Evolutionary conservation across 1,139 yeast genomes (phyloP).

Genomic region (Yamadazyma songkhlaensis): DNA sequence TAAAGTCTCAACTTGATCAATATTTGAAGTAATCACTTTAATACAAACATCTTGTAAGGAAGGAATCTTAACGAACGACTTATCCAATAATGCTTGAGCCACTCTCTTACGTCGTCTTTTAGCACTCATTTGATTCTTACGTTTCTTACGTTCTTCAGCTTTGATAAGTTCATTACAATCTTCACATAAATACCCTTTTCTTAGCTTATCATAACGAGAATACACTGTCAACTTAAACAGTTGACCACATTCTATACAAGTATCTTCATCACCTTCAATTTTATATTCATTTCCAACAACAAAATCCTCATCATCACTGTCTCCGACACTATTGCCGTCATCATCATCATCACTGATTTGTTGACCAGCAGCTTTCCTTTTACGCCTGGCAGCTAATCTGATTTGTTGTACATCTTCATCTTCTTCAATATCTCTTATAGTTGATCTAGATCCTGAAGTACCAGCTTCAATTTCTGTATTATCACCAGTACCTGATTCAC

Average conservation of each 20-base stretch:
- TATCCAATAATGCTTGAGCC: conserved; percentile 81
- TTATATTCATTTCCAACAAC: conserved; percentile 20
- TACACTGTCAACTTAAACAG: conserved; percentile 62
- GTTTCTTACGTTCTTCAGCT: conserved; percentile 41
- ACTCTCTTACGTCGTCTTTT: conserved; percentile 71
- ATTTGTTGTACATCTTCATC: conserved; percentile 33
- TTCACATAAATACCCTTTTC: conserved; percentile 63
- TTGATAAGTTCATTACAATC: conserved; percentile 53
- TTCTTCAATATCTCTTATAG: conserved; percentile 20
- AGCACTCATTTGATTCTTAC: conserved; percentile 56
- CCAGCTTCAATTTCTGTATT: conserved; percentile 21
- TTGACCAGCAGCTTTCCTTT: conserved; percentile 28
- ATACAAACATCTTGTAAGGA: conserved; percentile 82
- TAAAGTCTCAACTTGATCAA: conserved; percentile 70
- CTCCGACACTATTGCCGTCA: conserved; percentile 28
- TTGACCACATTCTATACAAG: conserved; percentile 59
- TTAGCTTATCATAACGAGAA: conserved; percentile 50
- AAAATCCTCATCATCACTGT: conserved; percentile 26
- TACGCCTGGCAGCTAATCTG: conserved; percentile 40
- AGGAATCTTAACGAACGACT: conserved; percentile 60
- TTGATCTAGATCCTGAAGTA: background rate
- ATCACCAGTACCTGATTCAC: conserved; percentile 4
- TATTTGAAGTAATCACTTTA: conserved; percentile 63
- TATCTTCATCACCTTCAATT: conserved; percentile 46
- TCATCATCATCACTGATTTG: conserved; percentile 17